A percentile compares a stretch with the other conserved stretches of the same genome.
These are phyloP conservation scores for Candida endomychidarum DNA, from an alignment of 805 yeast species.

Conservation along the genomic window DNA sequence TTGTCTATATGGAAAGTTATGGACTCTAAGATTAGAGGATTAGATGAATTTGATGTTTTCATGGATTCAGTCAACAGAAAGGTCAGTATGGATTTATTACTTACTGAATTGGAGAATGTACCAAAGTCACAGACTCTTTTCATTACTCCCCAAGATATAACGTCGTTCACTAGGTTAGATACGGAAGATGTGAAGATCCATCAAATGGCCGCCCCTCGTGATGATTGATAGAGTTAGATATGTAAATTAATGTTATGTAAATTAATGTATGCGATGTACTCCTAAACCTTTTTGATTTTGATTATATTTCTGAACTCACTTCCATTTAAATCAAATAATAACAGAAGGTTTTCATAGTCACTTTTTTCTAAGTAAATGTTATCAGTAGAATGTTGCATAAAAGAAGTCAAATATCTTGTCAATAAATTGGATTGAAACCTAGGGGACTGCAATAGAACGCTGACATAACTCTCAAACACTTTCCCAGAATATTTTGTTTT, in stretches of 20 bases:
- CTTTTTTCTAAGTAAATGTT: conserved; percentile 6
- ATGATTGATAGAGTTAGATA: conserved; percentile 1
- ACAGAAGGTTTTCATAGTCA: conserved; percentile 9
- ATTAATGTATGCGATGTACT: background rate
- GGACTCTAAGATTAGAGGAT: conserved; percentile 82
- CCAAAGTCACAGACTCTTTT: conserved; percentile 82
- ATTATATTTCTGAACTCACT: conserved; percentile 5
- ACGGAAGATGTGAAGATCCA: conserved; percentile 59
- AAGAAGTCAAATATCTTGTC: conserved; percentile 1
- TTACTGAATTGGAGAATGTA: conserved; percentile 62
- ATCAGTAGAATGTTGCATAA: background rate
- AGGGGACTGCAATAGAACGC: conserved; percentile 8
- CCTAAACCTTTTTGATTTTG: background rate
- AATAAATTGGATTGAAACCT: conserved; percentile 9
- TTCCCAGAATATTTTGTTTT: conserved; percentile 1
- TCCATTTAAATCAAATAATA: conserved; percentile 6
- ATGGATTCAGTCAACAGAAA: conserved; percentile 93
- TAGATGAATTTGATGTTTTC: conserved; percentile 96
- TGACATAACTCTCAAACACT: conserved; percentile 11
- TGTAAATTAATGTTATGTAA: background rate
- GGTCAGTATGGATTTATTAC: conserved; percentile 71
- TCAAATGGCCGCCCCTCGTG: conserved; percentile 48
- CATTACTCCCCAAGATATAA: conserved; percentile 91
- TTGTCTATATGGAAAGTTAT: conserved; percentile 91
- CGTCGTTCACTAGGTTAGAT: conserved; percentile 61